phyloP scores from a whole-genome alignment of 441 rosid species.

The Melastoma candidum region DNA sequence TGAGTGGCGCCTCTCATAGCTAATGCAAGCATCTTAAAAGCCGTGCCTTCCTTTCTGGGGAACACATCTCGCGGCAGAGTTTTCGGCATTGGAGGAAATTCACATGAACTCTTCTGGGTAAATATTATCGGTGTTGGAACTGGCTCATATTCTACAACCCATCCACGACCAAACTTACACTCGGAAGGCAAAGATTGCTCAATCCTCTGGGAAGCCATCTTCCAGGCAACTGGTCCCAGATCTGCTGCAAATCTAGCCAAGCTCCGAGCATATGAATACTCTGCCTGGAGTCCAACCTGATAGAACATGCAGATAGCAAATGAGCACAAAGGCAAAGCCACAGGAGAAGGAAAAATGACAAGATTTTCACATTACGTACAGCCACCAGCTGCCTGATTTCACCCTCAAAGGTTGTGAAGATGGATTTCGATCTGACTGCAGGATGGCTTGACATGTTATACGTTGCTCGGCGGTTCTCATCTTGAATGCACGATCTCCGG shows the following conservation, averaged over 20 bases:
- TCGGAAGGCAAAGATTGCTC: constrained; percentile 74
- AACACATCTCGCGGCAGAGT: constrained; percentile 27
- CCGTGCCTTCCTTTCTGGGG: constrained; percentile 20
- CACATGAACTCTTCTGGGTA: constrained; percentile 33
- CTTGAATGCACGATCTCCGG: constrained; percentile 40
- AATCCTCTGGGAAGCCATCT: constrained; percentile 65
- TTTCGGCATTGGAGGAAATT: constrained; percentile 29
- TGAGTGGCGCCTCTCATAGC: constrained; percentile 21
- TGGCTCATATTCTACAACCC: constrained; percentile 97
- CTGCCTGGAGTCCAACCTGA: constrained; percentile 93
- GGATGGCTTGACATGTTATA: constrained; percentile 48
- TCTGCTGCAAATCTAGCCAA: constrained; percentile 92
- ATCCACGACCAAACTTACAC: constrained; percentile 90
- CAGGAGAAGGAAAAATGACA: neutral
- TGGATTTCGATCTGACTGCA: constrained; percentile 43
- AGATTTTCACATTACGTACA: constrained; percentile 35
- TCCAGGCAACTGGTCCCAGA: constrained; percentile 86
- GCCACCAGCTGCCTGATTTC: constrained; percentile 86
- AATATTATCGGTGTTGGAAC: constrained; percentile 75
- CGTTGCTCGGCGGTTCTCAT: constrained; percentile 70
- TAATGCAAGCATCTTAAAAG: constrained; percentile 26
- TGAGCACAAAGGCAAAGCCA: constrained; percentile 3
- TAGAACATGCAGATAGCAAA: constrained; percentile 4
- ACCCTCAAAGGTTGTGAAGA: constrained; percentile 76
- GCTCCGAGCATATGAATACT: constrained; percentile 87